These are phyloP conservation scores for Pichia gijzeniarum DNA, from an alignment of 805 yeast species.

Conservation along the genomic window DNA sequence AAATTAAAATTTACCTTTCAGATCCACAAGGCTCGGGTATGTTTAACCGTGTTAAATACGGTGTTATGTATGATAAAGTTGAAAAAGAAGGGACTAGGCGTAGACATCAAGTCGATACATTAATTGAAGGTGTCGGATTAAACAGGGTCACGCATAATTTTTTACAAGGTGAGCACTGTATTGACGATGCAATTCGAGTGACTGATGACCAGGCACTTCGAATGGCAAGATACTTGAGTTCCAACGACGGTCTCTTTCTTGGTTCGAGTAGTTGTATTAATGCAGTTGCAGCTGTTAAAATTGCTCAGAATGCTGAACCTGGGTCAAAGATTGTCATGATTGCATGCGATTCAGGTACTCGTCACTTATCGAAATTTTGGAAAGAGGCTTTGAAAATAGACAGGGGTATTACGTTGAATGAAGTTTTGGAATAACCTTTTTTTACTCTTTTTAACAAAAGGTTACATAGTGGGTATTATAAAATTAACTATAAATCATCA, in stretches of 20 bases:
- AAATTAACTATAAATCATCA: constrained; percentile 44
- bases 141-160: constrained; percentile 84
- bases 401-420: constrained; percentile 32
- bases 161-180: constrained; percentile 55
- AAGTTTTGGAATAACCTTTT: constrained; percentile 25
- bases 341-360: constrained; percentile 86
- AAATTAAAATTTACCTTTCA: constrained; percentile 58
- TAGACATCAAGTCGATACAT: constrained; percentile 93
- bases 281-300: constrained; percentile 78
- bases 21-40: constrained; percentile 97
- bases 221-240: constrained; percentile 82
- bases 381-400: constrained; percentile 47
- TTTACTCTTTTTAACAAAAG: no score
- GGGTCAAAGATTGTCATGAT: constrained; percentile 74
- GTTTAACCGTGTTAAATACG: constrained; percentile 74
- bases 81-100: constrained; percentile 92
- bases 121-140: constrained; percentile 90
- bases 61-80: constrained; percentile 87
- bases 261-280: constrained; percentile 94
- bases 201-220: constrained; percentile 71
- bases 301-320: constrained; percentile 42
- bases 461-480: no score
- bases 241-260: constrained; percentile 81
- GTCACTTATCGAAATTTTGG: constrained; percentile 94
- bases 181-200: constrained; percentile 78